A percentile compares a stretch with the other conserved stretches of the same genome.
These are phyloP conservation scores for Ascochyta pisi DNA, from an alignment of 2,329 filamentous ascomycete genomes.

Conservation along the genomic window DNA sequence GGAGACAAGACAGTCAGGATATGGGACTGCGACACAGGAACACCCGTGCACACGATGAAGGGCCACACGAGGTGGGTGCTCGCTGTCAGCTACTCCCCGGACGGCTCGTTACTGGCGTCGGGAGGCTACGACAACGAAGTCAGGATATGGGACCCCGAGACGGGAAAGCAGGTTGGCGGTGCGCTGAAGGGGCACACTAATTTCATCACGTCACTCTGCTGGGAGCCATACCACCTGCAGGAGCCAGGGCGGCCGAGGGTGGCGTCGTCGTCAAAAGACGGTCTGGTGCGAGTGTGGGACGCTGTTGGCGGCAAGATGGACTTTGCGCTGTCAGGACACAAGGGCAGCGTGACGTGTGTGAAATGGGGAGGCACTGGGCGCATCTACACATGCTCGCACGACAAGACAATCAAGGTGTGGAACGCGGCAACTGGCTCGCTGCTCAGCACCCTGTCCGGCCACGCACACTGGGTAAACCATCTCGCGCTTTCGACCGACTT, in stretches of 20 bases:
- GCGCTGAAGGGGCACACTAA: conserved; percentile 85
- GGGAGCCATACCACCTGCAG: conserved; percentile 93
- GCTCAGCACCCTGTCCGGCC: conserved; percentile 77
- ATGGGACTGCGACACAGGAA: conserved; percentile 95
- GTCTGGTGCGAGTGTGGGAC: conserved; percentile 86
- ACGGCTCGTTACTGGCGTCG: conserved; percentile 81
- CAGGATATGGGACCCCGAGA: conserved; percentile 86
- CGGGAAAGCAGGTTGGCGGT: conserved; percentile 74
- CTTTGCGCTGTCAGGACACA: conserved; percentile 85
- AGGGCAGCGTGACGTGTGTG: conserved; percentile 86
- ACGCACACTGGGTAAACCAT: conserved; percentile 96
- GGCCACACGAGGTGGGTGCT: conserved; percentile 92
- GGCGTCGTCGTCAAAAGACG: conserved; percentile 88
- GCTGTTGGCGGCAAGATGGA: conserved; percentile 79
- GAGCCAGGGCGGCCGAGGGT: conserved; percentile 74
- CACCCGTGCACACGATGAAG: conserved; percentile 82
- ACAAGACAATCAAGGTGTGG: conserved; percentile 94
- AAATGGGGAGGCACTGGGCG: conserved; percentile 88
- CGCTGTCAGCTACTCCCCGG: conserved; percentile 84
- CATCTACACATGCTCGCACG: conserved; percentile 69
- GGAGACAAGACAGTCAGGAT: conserved; percentile 91
- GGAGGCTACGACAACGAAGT: conserved; percentile 93
- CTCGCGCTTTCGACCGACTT: conserved; percentile 93
- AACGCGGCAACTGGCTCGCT: conserved; percentile 79
- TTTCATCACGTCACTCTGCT: conserved; percentile 85